A percentile compares a stretch with the other conserved stretches of the same genome.
Conservation (phyloP, 805 yeast genomes). For the Wickerhamiella dianesei region DNA sequence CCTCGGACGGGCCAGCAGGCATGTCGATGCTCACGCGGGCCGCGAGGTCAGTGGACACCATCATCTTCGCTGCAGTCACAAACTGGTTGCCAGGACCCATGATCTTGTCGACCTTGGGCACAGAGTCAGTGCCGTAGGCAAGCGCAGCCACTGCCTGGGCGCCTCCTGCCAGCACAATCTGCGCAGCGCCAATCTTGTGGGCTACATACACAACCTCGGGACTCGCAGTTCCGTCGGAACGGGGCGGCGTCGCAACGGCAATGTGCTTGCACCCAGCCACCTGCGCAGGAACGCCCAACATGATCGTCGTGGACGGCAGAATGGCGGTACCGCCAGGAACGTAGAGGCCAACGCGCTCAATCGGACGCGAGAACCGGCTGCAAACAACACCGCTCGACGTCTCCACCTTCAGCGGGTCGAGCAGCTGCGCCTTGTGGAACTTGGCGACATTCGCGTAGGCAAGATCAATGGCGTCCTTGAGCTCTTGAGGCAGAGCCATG, state of each 20-base stretch:
- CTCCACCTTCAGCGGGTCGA: slow-evolving; percentile 67
- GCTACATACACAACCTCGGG: slow-evolving; percentile 98
- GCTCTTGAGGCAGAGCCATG: slow-evolving; percentile 58
- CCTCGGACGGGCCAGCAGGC: slow-evolving; percentile 99
- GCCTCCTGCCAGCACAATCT: slow-evolving; percentile 93
- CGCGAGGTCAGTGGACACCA: slow-evolving; percentile 85
- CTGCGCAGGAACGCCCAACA: slow-evolving; percentile 96
- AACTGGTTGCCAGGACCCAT: slow-evolving; percentile 99
- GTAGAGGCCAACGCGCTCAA: slow-evolving; percentile 87
- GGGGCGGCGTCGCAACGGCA: slow-evolving; percentile 88
- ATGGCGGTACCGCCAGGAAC: slow-evolving; percentile 99
- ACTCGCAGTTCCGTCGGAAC: slow-evolving; percentile 79
- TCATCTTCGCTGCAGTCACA: slow-evolving; percentile 98
- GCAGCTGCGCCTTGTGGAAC: slow-evolving; percentile 82
- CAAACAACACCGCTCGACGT: slow-evolving; percentile 90
- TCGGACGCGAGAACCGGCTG: slow-evolving; percentile 89
- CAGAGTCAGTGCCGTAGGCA: slow-evolving; percentile 94
- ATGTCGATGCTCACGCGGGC: slow-evolving; percentile 94
- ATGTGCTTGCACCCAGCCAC: slow-evolving; percentile 96
- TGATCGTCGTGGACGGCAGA: slow-evolving; percentile 91
- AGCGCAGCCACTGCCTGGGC: slow-evolving; percentile 98
- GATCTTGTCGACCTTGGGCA: slow-evolving; percentile 90
- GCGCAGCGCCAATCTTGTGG: slow-evolving; percentile 80
- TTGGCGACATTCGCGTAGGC: slow-evolving; percentile 78
- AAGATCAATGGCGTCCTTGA: slow-evolving; percentile 75